Conservation (phyloP, 2,329 filamentous ascomycete genomes). For the Simplicillium aogashimaense region DNA sequence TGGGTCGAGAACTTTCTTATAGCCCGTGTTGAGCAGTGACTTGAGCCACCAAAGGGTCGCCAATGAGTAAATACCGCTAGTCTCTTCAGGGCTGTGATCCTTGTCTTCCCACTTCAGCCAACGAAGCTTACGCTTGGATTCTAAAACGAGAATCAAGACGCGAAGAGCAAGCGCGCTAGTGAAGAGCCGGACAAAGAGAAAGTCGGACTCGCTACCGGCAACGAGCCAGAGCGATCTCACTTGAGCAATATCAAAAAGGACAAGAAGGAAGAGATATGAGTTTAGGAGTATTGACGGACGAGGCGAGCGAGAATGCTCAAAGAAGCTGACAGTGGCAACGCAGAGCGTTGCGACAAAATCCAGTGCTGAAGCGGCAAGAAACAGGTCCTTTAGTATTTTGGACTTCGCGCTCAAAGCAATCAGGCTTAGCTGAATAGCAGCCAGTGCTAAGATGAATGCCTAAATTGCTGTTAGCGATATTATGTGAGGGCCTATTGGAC, state of each 20-base stretch:
- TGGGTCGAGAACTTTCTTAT: conserved; percentile 18
- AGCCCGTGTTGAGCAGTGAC: conserved; percentile 24
- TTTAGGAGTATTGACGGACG: conserved; percentile 30
- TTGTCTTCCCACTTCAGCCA: conserved; percentile 22
- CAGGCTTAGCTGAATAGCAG: background rate
- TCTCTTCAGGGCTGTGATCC: conserved; percentile 26
- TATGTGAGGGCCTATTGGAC: conserved; percentile 9
- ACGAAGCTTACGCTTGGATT: conserved; percentile 21
- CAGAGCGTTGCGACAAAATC: conserved; percentile 2
- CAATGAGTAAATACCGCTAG: conserved; percentile 20
- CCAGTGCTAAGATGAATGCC: background rate
- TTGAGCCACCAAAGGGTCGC: conserved; percentile 24
- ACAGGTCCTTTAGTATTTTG: background rate
- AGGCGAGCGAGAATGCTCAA: conserved; percentile 13
- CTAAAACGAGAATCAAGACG: conserved; percentile 21
- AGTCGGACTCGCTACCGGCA: conserved; percentile 6
- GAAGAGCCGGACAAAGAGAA: conserved; percentile 17
- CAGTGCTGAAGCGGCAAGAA: background rate
- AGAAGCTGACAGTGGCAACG: conserved; percentile 18
- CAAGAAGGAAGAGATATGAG: conserved; percentile 25
- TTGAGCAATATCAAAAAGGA: conserved; percentile 30
- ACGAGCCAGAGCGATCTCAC: conserved; percentile 26
- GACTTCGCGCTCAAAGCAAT: background rate
- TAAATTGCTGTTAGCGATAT: conserved; percentile 3
- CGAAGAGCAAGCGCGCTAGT: conserved; percentile 21